Evolutionary conservation across 805 yeast species (phyloP).

Genomic region (Jamesozyma lodderae): DNA sequence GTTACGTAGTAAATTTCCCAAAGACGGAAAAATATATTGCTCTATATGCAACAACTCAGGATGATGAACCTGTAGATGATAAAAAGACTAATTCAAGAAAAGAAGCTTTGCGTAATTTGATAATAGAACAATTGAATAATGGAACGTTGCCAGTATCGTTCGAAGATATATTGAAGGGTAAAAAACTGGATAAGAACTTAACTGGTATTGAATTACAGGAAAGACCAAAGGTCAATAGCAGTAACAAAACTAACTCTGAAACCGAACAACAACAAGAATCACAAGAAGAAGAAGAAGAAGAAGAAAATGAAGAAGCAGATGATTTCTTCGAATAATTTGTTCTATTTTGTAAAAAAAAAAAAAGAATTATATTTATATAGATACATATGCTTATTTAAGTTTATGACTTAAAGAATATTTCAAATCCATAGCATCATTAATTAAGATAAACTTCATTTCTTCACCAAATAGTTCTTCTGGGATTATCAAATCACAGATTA

Average conservation of each 20-base stretch:
- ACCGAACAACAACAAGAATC: constrained; percentile 12
- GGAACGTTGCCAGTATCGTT: constrained; percentile 52
- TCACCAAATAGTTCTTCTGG: constrained; percentile 41
- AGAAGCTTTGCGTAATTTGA: constrained; percentile 41
- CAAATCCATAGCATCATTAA: constrained; percentile 63
- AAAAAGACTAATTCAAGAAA: constrained; percentile 36
- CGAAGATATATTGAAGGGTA: constrained; percentile 34
- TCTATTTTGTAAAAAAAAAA: background rate
- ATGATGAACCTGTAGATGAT: constrained; percentile 30
- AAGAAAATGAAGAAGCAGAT: constrained; percentile 32
- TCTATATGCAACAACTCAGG: constrained; percentile 45
- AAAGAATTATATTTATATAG: background rate
- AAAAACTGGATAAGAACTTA: constrained; percentile 21
- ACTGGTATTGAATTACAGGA: constrained; percentile 15
- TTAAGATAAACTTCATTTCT: constrained; percentile 38
- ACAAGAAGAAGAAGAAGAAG: constrained; percentile 27
- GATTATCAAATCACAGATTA: constrained; percentile 39
- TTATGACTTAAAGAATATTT: constrained; percentile 30
- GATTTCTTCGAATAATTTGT: constrained; percentile 36
- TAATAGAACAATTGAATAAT: constrained; percentile 43
- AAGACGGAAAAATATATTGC: constrained; percentile 71
- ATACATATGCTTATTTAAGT: constrained; percentile 2
- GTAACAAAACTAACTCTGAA: constrained; percentile 8
- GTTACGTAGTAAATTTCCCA: constrained; percentile 72
- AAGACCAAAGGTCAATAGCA: constrained; percentile 5